Base-by-base conservation (phyloP, 2,329 filamentous ascomycete genomes). In the Emergomyces pasteurianus region DNA sequence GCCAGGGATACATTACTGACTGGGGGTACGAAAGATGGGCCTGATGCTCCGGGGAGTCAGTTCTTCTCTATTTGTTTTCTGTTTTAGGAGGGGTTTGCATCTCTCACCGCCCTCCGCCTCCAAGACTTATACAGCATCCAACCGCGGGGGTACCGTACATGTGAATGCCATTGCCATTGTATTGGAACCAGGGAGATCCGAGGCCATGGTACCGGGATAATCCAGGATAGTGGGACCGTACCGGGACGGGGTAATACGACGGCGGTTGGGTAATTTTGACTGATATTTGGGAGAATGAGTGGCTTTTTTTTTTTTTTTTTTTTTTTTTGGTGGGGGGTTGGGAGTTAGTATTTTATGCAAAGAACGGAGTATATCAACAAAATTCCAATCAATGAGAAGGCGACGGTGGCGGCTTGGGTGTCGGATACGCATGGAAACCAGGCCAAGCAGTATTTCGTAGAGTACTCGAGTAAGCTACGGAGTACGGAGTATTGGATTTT, bases 271-370 rank as follows among this genome's bases (percentile, higher is more conserved):
- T 26, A 47, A 23, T 9, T 14, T 47, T n/a, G 21, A 47, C 43
- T 47, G 21, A 47, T 47, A 47, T 47, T 47, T 47, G 21, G 43
- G 43, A 9, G 10, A 47, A 47, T 12, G 43, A 12, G 21, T 2
- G n/a, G 6, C 2, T n/a, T 42, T 5, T 23, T 8, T 23, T 47
- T 3, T 26, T 47, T 47, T 10, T 23, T 0, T 46, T 2, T 38
- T 38, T 12, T 38, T 38, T 38, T 38, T 38, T 38, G 8, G 36
- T 38, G n/a, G n/a, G n/a, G n/a, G n/a, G n/a, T n/a, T 12, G 36
- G 64, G 59, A 6, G 60, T 63, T 3, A 59, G 62, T 47, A n/a
- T 21, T 9, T 3, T 42, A 31, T 31, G 40, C 18, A n/a, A 16
- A n/a, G n/a, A n/a, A n/a, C n/a, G 18, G 6, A 42, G 40, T 6